A percentile compares a stretch with the other conserved stretches of the same genome.
phyloP scores from a whole-genome alignment of 176 grass and related monocot species.

The Aechmea fasciata region DNA sequence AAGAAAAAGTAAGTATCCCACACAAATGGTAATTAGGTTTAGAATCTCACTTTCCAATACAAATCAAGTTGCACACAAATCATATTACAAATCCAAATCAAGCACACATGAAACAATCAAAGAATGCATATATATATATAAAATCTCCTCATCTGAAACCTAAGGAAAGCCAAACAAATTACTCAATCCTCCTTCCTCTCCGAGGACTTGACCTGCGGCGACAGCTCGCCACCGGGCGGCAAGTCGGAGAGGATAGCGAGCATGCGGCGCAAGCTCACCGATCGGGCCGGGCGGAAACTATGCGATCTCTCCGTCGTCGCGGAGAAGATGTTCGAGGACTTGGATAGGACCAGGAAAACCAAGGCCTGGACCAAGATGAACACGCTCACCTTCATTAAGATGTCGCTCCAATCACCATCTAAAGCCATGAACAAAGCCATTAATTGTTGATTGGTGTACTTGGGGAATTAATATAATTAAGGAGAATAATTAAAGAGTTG shows the following conservation, averaged over 20 bases:
- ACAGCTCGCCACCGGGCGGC: conserved; percentile 34
- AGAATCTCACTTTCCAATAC: too few relatives aligned
- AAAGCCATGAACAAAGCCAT: background rate
- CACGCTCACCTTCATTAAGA: conserved; percentile 28
- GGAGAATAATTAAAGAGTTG: background rate
- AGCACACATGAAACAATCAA: too few relatives aligned
- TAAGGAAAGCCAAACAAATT: too few relatives aligned
- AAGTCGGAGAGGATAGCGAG: conserved; percentile 39
- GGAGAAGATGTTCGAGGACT: conserved; percentile 63
- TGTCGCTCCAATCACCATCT: background rate
- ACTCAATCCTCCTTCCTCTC: too few relatives aligned
- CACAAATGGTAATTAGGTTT: too few relatives aligned
- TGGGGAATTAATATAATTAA: background rate
- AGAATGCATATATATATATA: too few relatives aligned
- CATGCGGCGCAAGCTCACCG: conserved; percentile 38
- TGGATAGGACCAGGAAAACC: conserved; percentile 62
- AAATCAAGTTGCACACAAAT: too few relatives aligned
- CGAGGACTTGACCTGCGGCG: conserved; percentile 10
- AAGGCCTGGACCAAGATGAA: conserved; percentile 67
- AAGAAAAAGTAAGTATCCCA: too few relatives aligned
- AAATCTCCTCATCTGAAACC: too few relatives aligned
- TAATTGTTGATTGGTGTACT: background rate
- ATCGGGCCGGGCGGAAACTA: conserved; percentile 17
- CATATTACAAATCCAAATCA: too few relatives aligned
- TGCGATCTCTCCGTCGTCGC: conserved; percentile 14